phyloP scores from a whole-genome alignment of 208 protist genomes.

The Trypanosoma scelopori region DNA sequence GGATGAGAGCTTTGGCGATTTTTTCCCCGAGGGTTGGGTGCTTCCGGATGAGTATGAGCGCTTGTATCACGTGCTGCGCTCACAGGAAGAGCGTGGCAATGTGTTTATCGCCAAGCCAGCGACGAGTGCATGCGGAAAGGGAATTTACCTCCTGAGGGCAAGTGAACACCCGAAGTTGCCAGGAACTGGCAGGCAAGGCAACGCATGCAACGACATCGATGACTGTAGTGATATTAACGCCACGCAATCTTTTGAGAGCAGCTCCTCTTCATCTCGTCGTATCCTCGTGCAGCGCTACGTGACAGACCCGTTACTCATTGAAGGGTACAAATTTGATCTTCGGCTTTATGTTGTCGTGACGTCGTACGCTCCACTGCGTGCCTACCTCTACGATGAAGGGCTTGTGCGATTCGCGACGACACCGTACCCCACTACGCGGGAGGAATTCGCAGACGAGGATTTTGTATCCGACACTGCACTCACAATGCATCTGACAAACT shows the following conservation, averaged over 20 bases:
- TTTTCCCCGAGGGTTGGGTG: conserved; percentile 59
- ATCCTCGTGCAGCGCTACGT: conserved; percentile 82
- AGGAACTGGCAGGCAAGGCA: neutral
- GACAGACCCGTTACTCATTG: conserved; percentile 66
- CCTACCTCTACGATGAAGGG: conserved; percentile 87
- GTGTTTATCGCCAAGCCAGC: conserved; percentile 84
- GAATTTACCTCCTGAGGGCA: conserved; percentile 59
- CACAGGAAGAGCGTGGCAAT: conserved; percentile 20
- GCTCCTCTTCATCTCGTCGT: neutral
- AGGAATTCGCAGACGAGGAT: conserved; percentile 2
- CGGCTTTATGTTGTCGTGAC: conserved; percentile 92
- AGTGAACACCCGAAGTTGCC: neutral
- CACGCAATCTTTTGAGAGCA: neutral
- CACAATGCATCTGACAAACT: conserved; percentile 90
- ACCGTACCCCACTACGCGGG: conserved; percentile 38
- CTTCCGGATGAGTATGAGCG: conserved; percentile 46
- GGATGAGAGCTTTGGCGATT: conserved; percentile 19
- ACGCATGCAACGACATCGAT: neutral
- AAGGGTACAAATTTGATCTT: conserved; percentile 93
- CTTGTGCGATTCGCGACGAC: conserved; percentile 86
- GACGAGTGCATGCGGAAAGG: conserved; percentile 58
- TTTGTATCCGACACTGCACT: conserved; percentile 29
- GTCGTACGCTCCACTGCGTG: conserved; percentile 69
- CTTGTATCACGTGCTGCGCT: conserved; percentile 30
- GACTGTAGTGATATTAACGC: conserved; percentile 1